Base-by-base conservation (phyloP, 164 flowering plant genomes). In the Chloranthus sessilifolius region DNA sequence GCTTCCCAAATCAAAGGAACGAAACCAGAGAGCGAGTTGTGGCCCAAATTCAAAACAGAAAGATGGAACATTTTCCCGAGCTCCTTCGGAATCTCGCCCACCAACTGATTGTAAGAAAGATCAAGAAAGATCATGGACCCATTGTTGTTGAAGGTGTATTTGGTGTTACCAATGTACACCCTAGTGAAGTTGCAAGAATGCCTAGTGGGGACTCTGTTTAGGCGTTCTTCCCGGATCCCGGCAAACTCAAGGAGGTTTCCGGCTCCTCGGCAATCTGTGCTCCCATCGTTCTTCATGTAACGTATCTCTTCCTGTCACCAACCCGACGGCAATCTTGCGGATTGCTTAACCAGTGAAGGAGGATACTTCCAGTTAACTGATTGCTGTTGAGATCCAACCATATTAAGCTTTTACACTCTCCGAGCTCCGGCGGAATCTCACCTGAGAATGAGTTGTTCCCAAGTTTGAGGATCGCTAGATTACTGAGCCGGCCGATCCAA, bases 331-430 rank as follows among this genome's bases (percentile, higher is more conserved):
- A 28, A 89, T 81, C 14, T 71, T 75, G 5, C 97, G 2, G 97
- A 74, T 47, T 89, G 96, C 52, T 77, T 80, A 22, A 81, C 78
- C 8, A 94, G 64, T 27, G 65, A 61, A 14, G 80, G 65, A 1
- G 99, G 44, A 94, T 84, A 0, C 72, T 20, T 22, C 99, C 97
- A 29, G 53, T 79, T 51, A 94, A 62, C 5, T 2, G 31, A 60
- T 94, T 94, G 64, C 81, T 79, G 52, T 94, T 94, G 27, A 94
- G 85, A 70, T 89, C 99, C 65, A 94, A 62, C 99, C 99, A 94
- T 7, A 94, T 69, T 79, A 94, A 68, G 77, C 96, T 94, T 34
- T 55, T 50, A 48, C 95, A 82, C 43, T 94, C 85, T 5, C 99
- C 99, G 4, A 94, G 72, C 77, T 89, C 97, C 1, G 69, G 66